A percentile compares a stretch with the other conserved stretches of the same genome.
Conservation (phyloP, 2,329 filamentous ascomycete species). For the Magnaporthales sp. region DNA sequence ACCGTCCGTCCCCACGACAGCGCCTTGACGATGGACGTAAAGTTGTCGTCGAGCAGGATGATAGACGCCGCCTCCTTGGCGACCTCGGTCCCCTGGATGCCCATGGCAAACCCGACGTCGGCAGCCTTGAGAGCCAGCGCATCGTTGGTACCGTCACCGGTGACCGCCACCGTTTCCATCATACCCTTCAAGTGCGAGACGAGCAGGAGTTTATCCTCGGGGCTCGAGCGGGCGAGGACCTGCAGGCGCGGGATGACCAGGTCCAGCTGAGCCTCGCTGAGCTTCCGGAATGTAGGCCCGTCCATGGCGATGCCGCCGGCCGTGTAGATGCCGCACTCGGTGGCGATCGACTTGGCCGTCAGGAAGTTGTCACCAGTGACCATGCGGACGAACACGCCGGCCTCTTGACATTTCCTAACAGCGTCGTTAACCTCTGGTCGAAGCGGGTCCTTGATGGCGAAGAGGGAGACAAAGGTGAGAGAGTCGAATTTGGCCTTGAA, state of each 20-base stretch:
- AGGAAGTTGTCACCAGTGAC: constrained; percentile 53
- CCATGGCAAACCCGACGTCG: constrained; percentile 56
- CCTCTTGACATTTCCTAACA: constrained; percentile 43
- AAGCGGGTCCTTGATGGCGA: constrained; percentile 62
- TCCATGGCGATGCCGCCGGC: constrained; percentile 46
- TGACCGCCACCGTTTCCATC: constrained; percentile 35
- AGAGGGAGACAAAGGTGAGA: constrained; percentile 63
- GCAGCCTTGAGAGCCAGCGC: constrained; percentile 51
- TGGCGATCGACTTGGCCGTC: constrained; percentile 50
- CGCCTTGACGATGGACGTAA: constrained; percentile 49
- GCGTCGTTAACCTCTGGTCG: constrained; percentile 53
- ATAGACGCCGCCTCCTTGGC: constrained; percentile 55
- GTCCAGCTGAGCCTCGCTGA: constrained; percentile 41
- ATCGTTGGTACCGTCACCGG: constrained; percentile 56
- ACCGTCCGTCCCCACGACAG: constrained; percentile 55
- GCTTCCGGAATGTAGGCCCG: constrained; percentile 43
- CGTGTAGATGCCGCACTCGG: constrained; percentile 42
- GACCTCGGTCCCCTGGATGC: constrained; percentile 51
- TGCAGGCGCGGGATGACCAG: constrained; percentile 39
- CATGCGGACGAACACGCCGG: constrained; percentile 52
- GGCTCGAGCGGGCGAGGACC: constrained; percentile 42
- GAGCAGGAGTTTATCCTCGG: constrained; percentile 42
- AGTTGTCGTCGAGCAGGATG: constrained; percentile 54
- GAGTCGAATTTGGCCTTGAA: constrained; percentile 49
- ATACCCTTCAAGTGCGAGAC: constrained; percentile 33